phyloP scores from a whole-genome alignment of 1,284 basidiomycete genomes.

The Fistulinella staudtii region DNA sequence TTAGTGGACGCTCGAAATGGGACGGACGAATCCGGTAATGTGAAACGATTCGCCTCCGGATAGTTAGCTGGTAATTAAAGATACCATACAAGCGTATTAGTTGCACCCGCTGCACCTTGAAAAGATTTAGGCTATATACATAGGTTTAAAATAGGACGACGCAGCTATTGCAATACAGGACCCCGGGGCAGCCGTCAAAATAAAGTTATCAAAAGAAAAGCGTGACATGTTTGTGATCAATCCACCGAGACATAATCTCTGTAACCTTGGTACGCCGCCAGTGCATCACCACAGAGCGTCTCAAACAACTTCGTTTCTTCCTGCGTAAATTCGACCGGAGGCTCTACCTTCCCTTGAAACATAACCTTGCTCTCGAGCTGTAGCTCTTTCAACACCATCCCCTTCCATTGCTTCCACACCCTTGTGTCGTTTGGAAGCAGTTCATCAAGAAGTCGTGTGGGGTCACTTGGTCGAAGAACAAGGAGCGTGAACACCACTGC shows the following conservation, averaged over 20 bases:
- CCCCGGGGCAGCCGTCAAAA: too few species aligned
- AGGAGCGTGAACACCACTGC: constrained; percentile 24
- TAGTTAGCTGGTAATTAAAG: too few species aligned
- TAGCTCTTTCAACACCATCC: constrained; percentile 3
- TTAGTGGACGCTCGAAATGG: too few species aligned
- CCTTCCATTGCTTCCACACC: constrained; percentile 18
- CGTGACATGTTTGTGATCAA: too few species aligned
- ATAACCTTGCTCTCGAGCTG: constrained; percentile 20
- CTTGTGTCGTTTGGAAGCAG: constrained; percentile 18
- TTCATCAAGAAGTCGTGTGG: constrained; percentile 13
- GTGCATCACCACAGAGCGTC: constrained; percentile 23
- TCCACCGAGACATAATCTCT: background rate
- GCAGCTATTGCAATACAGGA: too few species aligned
- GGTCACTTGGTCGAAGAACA: constrained; percentile 9
- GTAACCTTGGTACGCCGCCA: constrained; percentile 21
- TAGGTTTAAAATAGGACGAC: too few species aligned
- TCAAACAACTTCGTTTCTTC: constrained; percentile 19
- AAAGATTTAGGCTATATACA: too few species aligned
- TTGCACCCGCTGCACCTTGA: too few species aligned
- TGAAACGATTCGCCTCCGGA: too few species aligned
- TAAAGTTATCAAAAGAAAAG: too few species aligned
- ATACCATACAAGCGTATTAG: too few species aligned
- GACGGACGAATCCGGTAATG: too few species aligned
- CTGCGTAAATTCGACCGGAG: constrained; percentile 13
- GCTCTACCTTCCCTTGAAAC: constrained; percentile 22